Conservation (phyloP, 495 filamentous ascomycete genomes). For the Penicillium cosmopolitanum region DNA sequence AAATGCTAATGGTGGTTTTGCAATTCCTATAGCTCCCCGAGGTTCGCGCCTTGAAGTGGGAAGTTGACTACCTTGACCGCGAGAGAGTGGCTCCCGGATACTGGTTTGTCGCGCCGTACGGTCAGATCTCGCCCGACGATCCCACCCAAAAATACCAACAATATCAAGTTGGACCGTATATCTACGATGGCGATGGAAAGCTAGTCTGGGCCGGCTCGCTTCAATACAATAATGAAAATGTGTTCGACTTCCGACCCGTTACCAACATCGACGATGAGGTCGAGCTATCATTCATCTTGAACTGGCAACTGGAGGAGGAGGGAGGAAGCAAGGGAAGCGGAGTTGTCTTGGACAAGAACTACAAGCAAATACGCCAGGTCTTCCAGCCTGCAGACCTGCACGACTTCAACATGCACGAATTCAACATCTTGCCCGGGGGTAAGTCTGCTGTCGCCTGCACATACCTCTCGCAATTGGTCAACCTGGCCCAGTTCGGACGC, state of each 20-base stretch:
- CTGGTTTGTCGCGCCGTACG: slow-evolving; percentile 50
- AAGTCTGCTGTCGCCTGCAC: slow-evolving; percentile 49
- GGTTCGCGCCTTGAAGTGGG: slow-evolving; percentile 37
- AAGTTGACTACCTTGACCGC: slow-evolving; percentile 30
- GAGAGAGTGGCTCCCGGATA: slow-evolving; percentile 38
- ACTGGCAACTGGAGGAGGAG: slow-evolving; percentile 36
- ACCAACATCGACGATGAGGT: slow-evolving; percentile 40
- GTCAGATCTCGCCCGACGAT: slow-evolving; percentile 29
- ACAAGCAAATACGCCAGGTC: slow-evolving; percentile 41
- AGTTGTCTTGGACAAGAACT: slow-evolving; percentile 39
- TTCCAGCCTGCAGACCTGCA: slow-evolving; percentile 40
- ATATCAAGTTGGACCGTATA: slow-evolving; percentile 49
- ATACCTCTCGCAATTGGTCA: slow-evolving; percentile 47
- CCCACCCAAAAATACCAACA: slow-evolving; percentile 38
- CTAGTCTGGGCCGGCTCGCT: slow-evolving; percentile 47
- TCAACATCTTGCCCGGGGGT: slow-evolving; percentile 46
- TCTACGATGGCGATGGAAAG: slow-evolving; percentile 45
- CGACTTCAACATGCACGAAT: slow-evolving; percentile 56
- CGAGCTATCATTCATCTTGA: slow-evolving; percentile 52
- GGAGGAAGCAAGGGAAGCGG: slow-evolving; percentile 37
- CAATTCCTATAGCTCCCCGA: slow-evolving; percentile 31
- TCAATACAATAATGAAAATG: slow-evolving; percentile 40
- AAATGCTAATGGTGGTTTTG: background rate
- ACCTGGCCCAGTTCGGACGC: slow-evolving; percentile 50
- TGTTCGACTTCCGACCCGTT: slow-evolving; percentile 46